Evolutionary conservation across 345 rosid species (phyloP).

Genomic region (Eucalyptus dawsonii): DNA sequence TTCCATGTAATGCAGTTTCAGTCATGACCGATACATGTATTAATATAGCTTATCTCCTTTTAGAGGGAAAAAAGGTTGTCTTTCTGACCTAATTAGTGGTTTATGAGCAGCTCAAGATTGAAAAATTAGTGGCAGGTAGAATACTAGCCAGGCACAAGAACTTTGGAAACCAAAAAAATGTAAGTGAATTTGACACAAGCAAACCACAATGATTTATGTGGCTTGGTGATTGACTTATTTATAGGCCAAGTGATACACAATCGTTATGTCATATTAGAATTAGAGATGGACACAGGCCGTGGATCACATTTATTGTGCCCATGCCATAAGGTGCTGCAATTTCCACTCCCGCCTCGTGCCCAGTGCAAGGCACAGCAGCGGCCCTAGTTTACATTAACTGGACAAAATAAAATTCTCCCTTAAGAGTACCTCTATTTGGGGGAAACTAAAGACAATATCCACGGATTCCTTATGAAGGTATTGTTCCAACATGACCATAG

Average conservation of each 20-base stretch:
- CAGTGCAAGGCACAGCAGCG: not conserved
- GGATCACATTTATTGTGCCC: not conserved
- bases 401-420: not conserved
- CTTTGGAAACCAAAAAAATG: accelerated
- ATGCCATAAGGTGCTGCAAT: not conserved
- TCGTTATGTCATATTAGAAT: not conserved
- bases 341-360: not conserved
- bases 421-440: not conserved
- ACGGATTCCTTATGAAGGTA: not conserved
- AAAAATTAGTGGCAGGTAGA: not conserved
- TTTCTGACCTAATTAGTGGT: not conserved
- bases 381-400: not conserved
- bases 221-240: not conserved
- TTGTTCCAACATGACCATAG: not conserved
- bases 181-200: not conserved
- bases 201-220: not conserved
- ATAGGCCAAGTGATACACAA: not conserved
- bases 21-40: not conserved
- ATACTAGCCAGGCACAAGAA: not conserved
- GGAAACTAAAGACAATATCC: not conserved
- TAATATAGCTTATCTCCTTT: not conserved
- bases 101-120: not conserved
- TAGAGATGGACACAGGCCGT: not conserved
- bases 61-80: not conserved
- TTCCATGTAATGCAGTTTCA: too few species aligned